phyloP scores from a whole-genome alignment of 257 asterid species.

The Leonotis leonurus region DNA sequence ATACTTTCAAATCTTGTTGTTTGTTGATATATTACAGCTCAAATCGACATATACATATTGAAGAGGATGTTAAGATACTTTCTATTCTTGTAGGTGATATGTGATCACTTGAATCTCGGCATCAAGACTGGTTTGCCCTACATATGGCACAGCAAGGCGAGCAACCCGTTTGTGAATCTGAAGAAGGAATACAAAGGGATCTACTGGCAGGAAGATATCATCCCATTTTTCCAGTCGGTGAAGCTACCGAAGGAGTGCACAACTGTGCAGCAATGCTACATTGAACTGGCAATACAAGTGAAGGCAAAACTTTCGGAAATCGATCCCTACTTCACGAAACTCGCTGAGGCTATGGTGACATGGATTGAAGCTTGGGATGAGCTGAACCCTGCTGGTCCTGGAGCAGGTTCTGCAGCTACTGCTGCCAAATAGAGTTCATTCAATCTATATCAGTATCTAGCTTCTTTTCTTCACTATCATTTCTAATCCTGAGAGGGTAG shows the following conservation, averaged over 20 bases:
- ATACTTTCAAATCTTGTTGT: not conserved
- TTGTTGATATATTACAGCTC: too few relatives aligned
- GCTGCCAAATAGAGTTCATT: slow-evolving; percentile 31
- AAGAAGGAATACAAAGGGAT: slow-evolving; percentile 80
- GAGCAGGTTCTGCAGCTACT: slow-evolving; percentile 28
- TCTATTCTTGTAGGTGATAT: slow-evolving; percentile 42
- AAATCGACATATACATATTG: too few relatives aligned
- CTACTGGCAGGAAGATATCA: slow-evolving; percentile 77
- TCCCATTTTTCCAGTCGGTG: slow-evolving; percentile 57
- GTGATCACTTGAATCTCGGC: slow-evolving; percentile 65
- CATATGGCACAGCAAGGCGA: slow-evolving; percentile 89
- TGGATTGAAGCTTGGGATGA: slow-evolving; percentile 92
- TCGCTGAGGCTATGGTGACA: slow-evolving; percentile 77
- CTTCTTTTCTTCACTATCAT: not conserved
- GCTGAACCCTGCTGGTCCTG: slow-evolving; percentile 56
- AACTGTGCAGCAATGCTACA: slow-evolving; percentile 62
- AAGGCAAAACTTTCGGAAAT: slow-evolving; percentile 43
- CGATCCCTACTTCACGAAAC: slow-evolving; percentile 60
- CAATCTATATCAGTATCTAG: not conserved
- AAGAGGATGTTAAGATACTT: not conserved
- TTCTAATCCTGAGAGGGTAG: slow-evolving; percentile 4
- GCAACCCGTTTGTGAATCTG: slow-evolving; percentile 80
- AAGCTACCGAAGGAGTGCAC: slow-evolving; percentile 51
- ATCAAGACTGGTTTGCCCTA: slow-evolving; percentile 75
- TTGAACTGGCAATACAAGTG: slow-evolving; percentile 60